These are phyloP conservation scores for Eleusine coracana DNA, from an alignment of 176 grass and related monocot genomes.

Conservation along the genomic window DNA sequence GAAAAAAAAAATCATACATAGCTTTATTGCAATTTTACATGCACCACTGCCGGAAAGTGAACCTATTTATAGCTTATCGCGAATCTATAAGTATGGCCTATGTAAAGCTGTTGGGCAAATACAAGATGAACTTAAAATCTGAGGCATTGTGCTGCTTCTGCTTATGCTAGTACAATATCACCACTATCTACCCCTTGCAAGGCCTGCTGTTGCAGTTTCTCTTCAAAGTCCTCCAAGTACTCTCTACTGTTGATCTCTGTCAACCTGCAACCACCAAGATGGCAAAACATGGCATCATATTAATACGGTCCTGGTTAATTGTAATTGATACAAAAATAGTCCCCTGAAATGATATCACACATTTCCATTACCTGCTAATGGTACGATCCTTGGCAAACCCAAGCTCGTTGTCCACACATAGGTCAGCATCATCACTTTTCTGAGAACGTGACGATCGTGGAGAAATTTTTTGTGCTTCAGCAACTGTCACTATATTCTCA, in stretches of 20 bases:
- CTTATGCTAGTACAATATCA: constrained; percentile 44
- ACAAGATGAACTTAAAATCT: constrained; percentile 9
- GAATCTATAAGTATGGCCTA: neutral
- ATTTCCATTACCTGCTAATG: constrained; percentile 70
- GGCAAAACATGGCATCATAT: neutral
- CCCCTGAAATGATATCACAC: neutral
- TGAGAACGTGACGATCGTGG: constrained; percentile 57
- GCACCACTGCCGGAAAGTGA: constrained; percentile 5
- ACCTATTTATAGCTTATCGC: neutral
- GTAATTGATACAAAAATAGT: neutral
- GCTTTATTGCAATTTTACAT: constrained; percentile 47
- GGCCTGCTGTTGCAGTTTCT: constrained; percentile 46
- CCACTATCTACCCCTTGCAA: constrained; percentile 28
- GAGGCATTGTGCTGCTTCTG: neutral
- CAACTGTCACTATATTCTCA: constrained; percentile 64
- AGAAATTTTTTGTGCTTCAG: constrained; percentile 58
- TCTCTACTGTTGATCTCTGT: constrained; percentile 91
- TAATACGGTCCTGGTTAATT: neutral
- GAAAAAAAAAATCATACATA: constrained; percentile 3
- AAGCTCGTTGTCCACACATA: constrained; percentile 89
- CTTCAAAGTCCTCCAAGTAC: constrained; percentile 78
- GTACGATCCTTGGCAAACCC: constrained; percentile 96
- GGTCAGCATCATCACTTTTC: constrained; percentile 75
- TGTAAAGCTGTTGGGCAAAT: neutral
- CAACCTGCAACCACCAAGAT: constrained; percentile 49